Evolutionary conservation across 768 basidiomycete genomes (phyloP).

Genomic region (Suillus placidus): DNA sequence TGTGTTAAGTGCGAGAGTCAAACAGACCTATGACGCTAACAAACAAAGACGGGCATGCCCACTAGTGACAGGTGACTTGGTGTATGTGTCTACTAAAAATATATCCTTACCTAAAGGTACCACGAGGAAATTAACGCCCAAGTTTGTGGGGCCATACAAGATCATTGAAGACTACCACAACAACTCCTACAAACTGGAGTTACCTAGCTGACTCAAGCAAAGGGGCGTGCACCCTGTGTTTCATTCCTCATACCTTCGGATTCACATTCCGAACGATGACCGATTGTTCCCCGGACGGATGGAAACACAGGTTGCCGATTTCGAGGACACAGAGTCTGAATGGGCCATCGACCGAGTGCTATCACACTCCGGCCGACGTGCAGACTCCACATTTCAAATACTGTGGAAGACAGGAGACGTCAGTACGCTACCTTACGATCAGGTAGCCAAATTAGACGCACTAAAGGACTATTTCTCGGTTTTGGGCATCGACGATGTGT

Average conservation of each 20-base stretch:
- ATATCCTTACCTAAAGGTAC: constrained; percentile 16
- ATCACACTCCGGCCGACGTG: constrained; percentile 25
- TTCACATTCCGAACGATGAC: constrained; percentile 39
- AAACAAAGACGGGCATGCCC: not conserved
- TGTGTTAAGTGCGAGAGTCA: not conserved
- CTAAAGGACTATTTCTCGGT: constrained; percentile 34
- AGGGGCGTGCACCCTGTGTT: constrained; percentile 33
- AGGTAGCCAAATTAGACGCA: constrained; percentile 22
- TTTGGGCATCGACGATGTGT: constrained; percentile 22
- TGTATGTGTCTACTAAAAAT: not conserved
- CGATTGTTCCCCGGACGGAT: constrained; percentile 29
- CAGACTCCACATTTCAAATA: constrained; percentile 21
- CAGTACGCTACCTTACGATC: constrained; percentile 21
- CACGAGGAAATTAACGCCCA: not conserved
- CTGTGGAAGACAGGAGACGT: constrained; percentile 25
- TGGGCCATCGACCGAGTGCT: constrained; percentile 30
- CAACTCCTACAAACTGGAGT: too few relatives aligned
- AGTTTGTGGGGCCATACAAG: not conserved
- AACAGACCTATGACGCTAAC: not conserved
- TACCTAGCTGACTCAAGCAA: too few relatives aligned
- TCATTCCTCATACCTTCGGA: constrained; percentile 34
- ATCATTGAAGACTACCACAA: too few relatives aligned
- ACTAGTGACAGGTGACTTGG: not conserved
- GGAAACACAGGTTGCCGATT: constrained; percentile 23
- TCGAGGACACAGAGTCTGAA: constrained; percentile 24